Conservation (phyloP, 768 basidiomycete genomes). For the Pulveroboletus frians region DNA sequence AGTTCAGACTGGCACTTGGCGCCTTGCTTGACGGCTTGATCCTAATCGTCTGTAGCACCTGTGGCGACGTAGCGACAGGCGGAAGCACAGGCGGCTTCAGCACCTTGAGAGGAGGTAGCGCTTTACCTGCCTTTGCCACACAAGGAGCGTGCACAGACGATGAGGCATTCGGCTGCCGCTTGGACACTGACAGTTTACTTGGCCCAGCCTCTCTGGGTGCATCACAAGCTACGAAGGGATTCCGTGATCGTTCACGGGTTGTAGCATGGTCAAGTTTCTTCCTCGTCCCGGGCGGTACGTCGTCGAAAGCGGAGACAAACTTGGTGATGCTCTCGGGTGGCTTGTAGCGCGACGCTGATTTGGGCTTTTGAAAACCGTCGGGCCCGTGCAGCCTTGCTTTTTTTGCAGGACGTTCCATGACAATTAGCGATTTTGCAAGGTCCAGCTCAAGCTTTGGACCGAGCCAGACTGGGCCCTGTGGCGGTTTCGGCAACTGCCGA, state of each 20-base stretch:
- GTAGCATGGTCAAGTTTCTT: slow-evolving; percentile 3
- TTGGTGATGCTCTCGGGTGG: slow-evolving; percentile 22
- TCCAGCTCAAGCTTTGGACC: too few species aligned
- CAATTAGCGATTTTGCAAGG: too few species aligned
- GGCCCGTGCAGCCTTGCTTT: slow-evolving; percentile 21
- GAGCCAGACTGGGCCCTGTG: too few species aligned
- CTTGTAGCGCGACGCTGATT: slow-evolving; percentile 20
- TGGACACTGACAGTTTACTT: slow-evolving; percentile 8
- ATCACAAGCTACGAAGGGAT: slow-evolving; percentile 16
- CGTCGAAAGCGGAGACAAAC: slow-evolving; percentile 28
- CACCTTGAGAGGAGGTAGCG: slow-evolving; percentile 8
- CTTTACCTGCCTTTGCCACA: neutral
- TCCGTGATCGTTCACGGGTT: slow-evolving; percentile 16
- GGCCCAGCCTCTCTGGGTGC: slow-evolving; percentile 6
- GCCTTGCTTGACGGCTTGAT: slow-evolving; percentile 1
- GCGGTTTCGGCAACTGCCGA: too few species aligned
- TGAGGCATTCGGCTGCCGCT: slow-evolving; percentile 1
- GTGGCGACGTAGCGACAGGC: neutral
- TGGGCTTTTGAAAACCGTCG: slow-evolving; percentile 27
- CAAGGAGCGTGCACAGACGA: slow-evolving; percentile 7
- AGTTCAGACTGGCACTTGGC: neutral
- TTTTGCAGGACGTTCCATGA: slow-evolving; percentile 11
- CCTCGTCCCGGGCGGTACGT: neutral
- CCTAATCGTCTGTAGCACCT: neutral
- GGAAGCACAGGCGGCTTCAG: slow-evolving; percentile 15